Evolutionary conservation across 305 asterid species (phyloP), one percentile per base, ranked within the genome.

Genomic region (Solanum aculeatissimum): DNA sequence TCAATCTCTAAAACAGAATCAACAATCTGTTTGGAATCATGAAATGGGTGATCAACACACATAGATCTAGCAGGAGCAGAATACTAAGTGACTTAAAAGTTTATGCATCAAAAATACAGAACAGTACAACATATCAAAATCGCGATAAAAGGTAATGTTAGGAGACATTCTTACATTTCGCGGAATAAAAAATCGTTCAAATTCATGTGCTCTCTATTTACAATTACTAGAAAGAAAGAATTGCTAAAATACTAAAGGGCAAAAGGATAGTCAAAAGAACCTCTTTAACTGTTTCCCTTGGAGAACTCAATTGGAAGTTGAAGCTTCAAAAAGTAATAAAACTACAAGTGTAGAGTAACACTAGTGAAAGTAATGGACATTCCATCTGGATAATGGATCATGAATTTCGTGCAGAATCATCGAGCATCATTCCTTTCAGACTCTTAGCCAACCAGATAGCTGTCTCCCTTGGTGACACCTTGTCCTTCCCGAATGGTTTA

Each of bases 391-490:
- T 14, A 49, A 40, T 47, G 47, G 51, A 21, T 94, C 89, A 95
- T 75, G 88, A 83, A 86, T 87, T 87, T 77, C 98, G 90, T 7
- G 92, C 93, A 45, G 89, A 79, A 81, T 95, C 98, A 4, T 97
- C 98, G 25, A 94, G 93, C 92, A 97, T 93, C 98, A 97, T 94
- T 75, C 99, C 99, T 91, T 95, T 97, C n/a, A 97, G 95, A 86
- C 98, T 95, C 85, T 87, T 95, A 0, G 99, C 98, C 60, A 97
- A 88, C 99, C 99, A 97, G 86, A 97, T 97, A 19, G 99, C 99
- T 4, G 99, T 97, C 85, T 95, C 99, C 85, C 99, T 94, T 0
- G 99, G 99, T 13, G 99, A 97, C 15, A 97, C 99, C 92, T 97
- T 97, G 78, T 93, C 96, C 87, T 88, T 93, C 47, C 99, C 99